Evolutionary conservation across 768 basidiomycete genomes (phyloP).

Genomic region (Lentinula lateritia): DNA sequence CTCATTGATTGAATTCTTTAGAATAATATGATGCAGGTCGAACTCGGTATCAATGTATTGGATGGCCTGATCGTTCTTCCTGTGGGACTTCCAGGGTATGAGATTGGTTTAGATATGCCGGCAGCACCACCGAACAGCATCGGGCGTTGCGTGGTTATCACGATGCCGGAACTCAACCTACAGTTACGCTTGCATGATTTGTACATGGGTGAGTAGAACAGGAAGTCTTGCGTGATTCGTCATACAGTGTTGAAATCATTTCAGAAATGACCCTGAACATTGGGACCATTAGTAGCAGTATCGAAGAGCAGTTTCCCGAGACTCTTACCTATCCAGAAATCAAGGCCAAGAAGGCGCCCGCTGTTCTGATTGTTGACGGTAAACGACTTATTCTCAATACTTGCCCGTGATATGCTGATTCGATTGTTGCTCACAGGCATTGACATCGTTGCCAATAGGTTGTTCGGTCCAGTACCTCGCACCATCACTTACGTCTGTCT

Average conservation of each 20-base stretch:
- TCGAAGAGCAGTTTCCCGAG: slow-evolving; percentile 43
- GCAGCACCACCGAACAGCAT: slow-evolving; percentile 26
- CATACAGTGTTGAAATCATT: slow-evolving; percentile 3
- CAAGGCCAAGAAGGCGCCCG: slow-evolving; percentile 13
- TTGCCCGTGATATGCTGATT: not conserved
- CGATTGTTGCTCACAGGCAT: slow-evolving; percentile 43
- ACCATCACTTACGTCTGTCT: slow-evolving; percentile 86
- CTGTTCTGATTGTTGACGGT: slow-evolving; percentile 50
- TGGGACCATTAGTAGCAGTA: slow-evolving; percentile 49
- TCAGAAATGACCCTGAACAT: slow-evolving; percentile 78
- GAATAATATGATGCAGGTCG: slow-evolving; percentile 82
- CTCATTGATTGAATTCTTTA: slow-evolving; percentile 23
- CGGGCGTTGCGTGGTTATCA: slow-evolving; percentile 51
- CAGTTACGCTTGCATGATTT: slow-evolving; percentile 79
- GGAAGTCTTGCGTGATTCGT: slow-evolving; percentile 2
- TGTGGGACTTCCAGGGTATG: slow-evolving; percentile 60
- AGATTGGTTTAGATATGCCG: slow-evolving; percentile 16
- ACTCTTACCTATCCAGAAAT: slow-evolving; percentile 24
- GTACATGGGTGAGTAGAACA: slow-evolving; percentile 66
- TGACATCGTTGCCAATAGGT: slow-evolving; percentile 74
- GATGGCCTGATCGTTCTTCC: slow-evolving; percentile 59
- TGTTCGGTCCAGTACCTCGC: slow-evolving; percentile 86
- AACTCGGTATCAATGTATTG: slow-evolving; percentile 48
- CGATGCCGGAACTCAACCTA: slow-evolving; percentile 65
- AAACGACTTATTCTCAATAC: slow-evolving; percentile 4